phyloP scores from a whole-genome alignment of 2,329 filamentous ascomycete species.

The Hypoxylon sp. region DNA sequence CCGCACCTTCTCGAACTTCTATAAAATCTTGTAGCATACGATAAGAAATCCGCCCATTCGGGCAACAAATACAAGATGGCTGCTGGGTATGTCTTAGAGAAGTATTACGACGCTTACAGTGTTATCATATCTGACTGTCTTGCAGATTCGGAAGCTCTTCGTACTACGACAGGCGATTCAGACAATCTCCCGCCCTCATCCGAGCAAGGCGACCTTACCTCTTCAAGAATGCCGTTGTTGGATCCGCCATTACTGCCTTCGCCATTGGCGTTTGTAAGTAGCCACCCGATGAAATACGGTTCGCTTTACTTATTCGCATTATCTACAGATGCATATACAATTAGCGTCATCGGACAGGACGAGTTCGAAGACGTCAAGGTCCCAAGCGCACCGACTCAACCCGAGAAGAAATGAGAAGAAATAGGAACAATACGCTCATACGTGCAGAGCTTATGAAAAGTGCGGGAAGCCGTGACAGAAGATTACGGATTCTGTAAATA shows the following conservation, averaged over 20 bases:
- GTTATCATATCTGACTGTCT: slow-evolving; percentile 15
- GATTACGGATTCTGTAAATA: slow-evolving; percentile 5
- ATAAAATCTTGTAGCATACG: slow-evolving; percentile 17
- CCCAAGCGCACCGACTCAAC: slow-evolving; percentile 76
- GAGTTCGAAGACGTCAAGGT: slow-evolving; percentile 97
- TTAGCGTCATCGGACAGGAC: slow-evolving; percentile 92
- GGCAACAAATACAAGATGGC: slow-evolving; percentile 44
- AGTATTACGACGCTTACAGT: not conserved
- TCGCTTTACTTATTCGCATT: slow-evolving; percentile 22
- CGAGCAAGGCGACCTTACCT: slow-evolving; percentile 93
- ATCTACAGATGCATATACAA: slow-evolving; percentile 70
- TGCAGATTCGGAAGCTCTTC: slow-evolving; percentile 68
- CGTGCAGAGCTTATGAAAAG: not conserved
- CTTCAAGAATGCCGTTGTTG: slow-evolving; percentile 88
- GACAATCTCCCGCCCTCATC: slow-evolving; percentile 89
- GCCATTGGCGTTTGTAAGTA: slow-evolving; percentile 88
- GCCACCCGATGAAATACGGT: not conserved
- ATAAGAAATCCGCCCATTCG: slow-evolving; percentile 31
- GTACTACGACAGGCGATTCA: slow-evolving; percentile 92
- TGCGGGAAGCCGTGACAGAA: slow-evolving; percentile 6
- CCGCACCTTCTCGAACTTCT: slow-evolving; percentile 7
- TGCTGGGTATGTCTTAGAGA: slow-evolving; percentile 43
- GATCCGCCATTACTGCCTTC: slow-evolving; percentile 80
- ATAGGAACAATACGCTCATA: slow-evolving; percentile 14
- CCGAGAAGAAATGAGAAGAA: slow-evolving; percentile 58